phyloP scores from a whole-genome alignment of 2,329 filamentous ascomycete genomes.

The Fusarium agapanthi region DNA sequence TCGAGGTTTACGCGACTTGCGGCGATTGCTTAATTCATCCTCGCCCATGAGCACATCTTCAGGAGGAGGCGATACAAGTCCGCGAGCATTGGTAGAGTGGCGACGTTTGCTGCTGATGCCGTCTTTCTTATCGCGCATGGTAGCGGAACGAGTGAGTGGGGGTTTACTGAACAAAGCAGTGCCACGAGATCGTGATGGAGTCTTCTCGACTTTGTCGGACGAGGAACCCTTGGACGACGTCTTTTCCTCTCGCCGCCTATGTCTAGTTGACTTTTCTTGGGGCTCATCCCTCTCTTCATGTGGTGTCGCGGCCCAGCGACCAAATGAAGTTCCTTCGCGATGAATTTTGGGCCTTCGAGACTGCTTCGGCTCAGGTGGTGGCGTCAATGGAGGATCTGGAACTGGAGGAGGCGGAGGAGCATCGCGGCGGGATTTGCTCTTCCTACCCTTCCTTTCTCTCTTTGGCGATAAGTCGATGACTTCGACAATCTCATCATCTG shows the following conservation, averaged over 20 bases:
- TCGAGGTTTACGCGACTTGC: slow-evolving; percentile 53
- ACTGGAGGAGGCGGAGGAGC: slow-evolving; percentile 52
- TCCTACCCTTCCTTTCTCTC: slow-evolving; percentile 55
- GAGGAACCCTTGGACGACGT: slow-evolving; percentile 73
- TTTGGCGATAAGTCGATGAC: slow-evolving; percentile 60
- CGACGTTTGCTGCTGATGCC: slow-evolving; percentile 67
- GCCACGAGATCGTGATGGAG: slow-evolving; percentile 63
- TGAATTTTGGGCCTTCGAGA: slow-evolving; percentile 78
- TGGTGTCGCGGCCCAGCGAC: slow-evolving; percentile 71
- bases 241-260: slow-evolving; percentile 70
- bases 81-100: slow-evolving; percentile 71
- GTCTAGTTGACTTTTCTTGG: slow-evolving; percentile 65
- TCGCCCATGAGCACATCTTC: slow-evolving; percentile 74
- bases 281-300: slow-evolving; percentile 60
- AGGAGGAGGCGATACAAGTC: slow-evolving; percentile 76
- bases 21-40: slow-evolving; percentile 53
- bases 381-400: slow-evolving; percentile 57
- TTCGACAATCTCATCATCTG: slow-evolving; percentile 48
- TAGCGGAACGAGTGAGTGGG: slow-evolving; percentile 73
- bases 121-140: slow-evolving; percentile 70
- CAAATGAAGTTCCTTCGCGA: slow-evolving; percentile 78
- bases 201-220: slow-evolving; percentile 72
- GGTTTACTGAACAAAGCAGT: slow-evolving; percentile 74
- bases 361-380: slow-evolving; percentile 65
- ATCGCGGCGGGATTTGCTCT: slow-evolving; percentile 50